Base-by-base conservation (phyloP, 371 early-diverging fungal genomes). In the Mortierella sp. region DNA sequence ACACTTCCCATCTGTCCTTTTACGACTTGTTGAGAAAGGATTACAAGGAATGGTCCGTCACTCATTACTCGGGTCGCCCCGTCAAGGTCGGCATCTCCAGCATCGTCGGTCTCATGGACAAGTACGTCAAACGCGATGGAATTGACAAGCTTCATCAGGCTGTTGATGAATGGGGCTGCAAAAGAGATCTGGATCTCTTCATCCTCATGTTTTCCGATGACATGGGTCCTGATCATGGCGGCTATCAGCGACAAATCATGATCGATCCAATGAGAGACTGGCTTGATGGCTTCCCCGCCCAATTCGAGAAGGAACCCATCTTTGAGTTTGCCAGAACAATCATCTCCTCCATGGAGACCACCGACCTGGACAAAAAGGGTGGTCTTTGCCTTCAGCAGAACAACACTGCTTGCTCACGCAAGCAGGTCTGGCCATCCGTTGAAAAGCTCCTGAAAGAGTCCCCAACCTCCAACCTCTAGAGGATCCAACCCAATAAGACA, bases 21-120 rank as follows among this genome's bases (percentile, higher is more conserved):
- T 65, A 69, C 21, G 88, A 92, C 60, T 81, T 94, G 1, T 65
- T 94, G 40, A 79, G 89, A n/a, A 88, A 88, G 60, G 94, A 94
- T 73, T 94, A 92, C 79, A 94, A 94, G 72, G 88, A 92, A 63
- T 91, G 83, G 76, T 49, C 53, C 7, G 57, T 76, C 4, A 31
- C 3, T 8, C 43, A 61, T 21, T 7, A 53, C n/a, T 6, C 8
- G 8, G 62, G 78, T 27, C 76, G 79, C 3, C 73, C 73, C 62
- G 79, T 86, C 54, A 90, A 76, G 24, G 72, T 89, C 39, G 94
- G 94, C 3, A 90, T 92, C 46, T 84, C 85, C 45, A 85, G 87
- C 46, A 83, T 92, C 1, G 60, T 81, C 13, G 91, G 89, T 81
- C 55, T 81, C 37, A 67, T 92, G n/a, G 45, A 64, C 19, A 84